These are phyloP conservation scores for Parasitella parasitica DNA, from an alignment of 371 early-diverging fungal genomes.

Conservation along the genomic window DNA sequence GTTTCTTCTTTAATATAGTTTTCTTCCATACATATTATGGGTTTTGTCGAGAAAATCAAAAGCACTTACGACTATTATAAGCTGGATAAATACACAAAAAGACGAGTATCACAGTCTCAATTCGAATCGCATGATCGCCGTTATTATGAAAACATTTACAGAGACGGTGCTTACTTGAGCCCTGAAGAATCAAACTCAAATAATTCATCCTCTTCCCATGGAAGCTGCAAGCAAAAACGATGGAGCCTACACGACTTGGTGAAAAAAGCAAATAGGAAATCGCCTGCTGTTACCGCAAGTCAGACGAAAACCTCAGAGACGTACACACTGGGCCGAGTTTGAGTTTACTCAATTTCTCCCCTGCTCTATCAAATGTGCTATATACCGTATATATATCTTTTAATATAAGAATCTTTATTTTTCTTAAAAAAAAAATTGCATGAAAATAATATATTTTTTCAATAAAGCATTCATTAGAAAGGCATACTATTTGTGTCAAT, in stretches of 20 bases:
- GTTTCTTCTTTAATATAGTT: not conserved
- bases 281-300: constrained; percentile 6
- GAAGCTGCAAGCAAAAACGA: constrained; percentile 12
- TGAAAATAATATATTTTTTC: not conserved
- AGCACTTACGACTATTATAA: constrained; percentile 33
- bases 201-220: not conserved
- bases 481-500: not conserved
- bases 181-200: constrained; percentile 3
- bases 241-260: constrained; percentile 24
- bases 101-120: constrained; percentile 40
- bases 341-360: not conserved
- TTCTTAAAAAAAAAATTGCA: not conserved
- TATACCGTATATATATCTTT: not conserved
- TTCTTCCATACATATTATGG: constrained; percentile 21
- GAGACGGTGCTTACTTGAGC: constrained; percentile 38
- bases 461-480: not conserved
- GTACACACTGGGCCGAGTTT: constrained; percentile 19
- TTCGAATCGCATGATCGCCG: constrained; percentile 42
- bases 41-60: constrained; percentile 36
- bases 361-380: not conserved
- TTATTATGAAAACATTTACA: constrained; percentile 39
- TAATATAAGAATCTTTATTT: no score
- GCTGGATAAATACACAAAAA: constrained; percentile 43
- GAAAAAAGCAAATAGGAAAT: constrained; percentile 6
- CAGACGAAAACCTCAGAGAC: constrained; percentile 42